A percentile compares a stretch with the other conserved stretches of the same genome.
phyloP scores from a whole-genome alignment of 2,329 filamentous ascomycete species.

The Fusarium buharicum region DNA sequence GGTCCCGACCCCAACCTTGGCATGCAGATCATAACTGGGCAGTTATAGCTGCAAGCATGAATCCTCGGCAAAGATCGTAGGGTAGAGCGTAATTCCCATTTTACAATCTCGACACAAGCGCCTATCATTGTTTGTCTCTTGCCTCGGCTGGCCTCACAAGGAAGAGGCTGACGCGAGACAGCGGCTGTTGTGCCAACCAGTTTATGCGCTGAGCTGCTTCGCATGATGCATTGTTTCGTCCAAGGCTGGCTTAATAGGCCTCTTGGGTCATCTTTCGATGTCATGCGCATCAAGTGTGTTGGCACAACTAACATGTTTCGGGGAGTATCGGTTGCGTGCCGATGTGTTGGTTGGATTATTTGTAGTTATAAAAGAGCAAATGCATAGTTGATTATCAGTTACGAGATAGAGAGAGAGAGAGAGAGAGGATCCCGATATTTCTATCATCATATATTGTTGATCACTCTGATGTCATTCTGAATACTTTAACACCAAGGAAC shows the following conservation, averaged over 20 bases:
- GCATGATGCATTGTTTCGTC: constrained; percentile 10
- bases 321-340: constrained; percentile 31
- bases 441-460: neutral
- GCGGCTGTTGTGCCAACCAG: constrained; percentile 4
- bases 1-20: constrained; percentile 4
- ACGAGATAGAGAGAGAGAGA: neutral
- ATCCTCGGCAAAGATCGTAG: neutral
- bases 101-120: constrained; percentile 1
- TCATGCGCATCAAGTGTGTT: constrained; percentile 17
- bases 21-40: neutral
- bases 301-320: constrained; percentile 17
- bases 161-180: neutral
- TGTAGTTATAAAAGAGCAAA: neutral
- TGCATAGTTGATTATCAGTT: neutral
- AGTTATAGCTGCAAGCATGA: neutral
- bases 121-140: neutral
- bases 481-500: neutral
- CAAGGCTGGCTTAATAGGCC: constrained; percentile 1
- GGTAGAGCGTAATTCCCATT: neutral
- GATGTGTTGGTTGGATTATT: neutral
- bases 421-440: too few relatives aligned
- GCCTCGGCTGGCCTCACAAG: neutral
- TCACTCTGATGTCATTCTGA: neutral
- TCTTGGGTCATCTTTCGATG: constrained; percentile 11
- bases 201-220: constrained; percentile 7